phyloP scores from a whole-genome alignment of 108 stramenopile genomes.

The Discostella pseudostelligera region DNA sequence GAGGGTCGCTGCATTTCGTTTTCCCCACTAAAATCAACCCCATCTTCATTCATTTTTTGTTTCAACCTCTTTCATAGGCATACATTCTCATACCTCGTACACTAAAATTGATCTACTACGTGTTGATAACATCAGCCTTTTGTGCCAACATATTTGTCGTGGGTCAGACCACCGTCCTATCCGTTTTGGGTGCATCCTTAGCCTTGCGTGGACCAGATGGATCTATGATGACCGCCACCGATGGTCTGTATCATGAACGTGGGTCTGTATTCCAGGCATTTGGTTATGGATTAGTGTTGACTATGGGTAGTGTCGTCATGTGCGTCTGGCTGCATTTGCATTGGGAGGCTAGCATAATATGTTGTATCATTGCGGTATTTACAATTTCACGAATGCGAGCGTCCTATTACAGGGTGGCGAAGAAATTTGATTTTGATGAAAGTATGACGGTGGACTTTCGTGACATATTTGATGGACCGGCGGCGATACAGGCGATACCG shows the following conservation, averaged over 20 bases:
- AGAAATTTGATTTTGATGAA: constrained; percentile 82
- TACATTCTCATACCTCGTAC: constrained; percentile 33
- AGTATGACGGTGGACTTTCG: constrained; percentile 78
- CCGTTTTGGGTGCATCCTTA: constrained; percentile 79
- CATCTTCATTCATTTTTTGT: neutral
- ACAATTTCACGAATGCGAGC: constrained; percentile 58
- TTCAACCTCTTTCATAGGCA: constrained; percentile 1
- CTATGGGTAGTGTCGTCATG: constrained; percentile 43
- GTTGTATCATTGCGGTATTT: constrained; percentile 53
- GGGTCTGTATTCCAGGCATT: constrained; percentile 63
- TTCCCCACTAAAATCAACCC: neutral
- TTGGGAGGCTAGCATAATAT: constrained; percentile 74
- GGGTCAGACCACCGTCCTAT: constrained; percentile 74
- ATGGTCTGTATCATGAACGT: constrained; percentile 84
- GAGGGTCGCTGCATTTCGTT: no score
- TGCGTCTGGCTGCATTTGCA: constrained; percentile 70
- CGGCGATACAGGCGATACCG: constrained; percentile 55
- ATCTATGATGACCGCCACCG: constrained; percentile 90
- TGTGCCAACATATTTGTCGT: constrained; percentile 88
- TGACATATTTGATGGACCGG: constrained; percentile 82
- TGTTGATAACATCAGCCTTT: constrained; percentile 73
- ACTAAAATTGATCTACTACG: constrained; percentile 82
- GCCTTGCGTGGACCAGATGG: constrained; percentile 91
- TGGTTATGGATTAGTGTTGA: constrained; percentile 66
- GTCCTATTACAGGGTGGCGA: constrained; percentile 61